Evolutionary conservation across 179 eudicot genomes (phyloP), one percentile per base, ranked within the genome.

Genomic region (Silene vulgaris): DNA sequence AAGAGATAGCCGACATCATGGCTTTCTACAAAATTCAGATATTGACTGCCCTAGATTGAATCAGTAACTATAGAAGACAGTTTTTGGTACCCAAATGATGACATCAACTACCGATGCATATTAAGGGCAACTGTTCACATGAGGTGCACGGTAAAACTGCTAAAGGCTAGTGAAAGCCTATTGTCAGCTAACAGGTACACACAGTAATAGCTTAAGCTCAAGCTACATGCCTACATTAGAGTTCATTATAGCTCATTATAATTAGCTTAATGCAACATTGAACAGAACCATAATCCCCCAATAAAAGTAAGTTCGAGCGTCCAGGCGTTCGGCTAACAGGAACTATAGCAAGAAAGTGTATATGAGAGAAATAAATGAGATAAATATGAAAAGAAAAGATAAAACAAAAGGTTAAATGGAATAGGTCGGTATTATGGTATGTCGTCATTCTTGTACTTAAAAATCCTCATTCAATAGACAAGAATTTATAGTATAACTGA

Each of bases 1-100:
- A 59, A 76, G 54, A 43, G 62, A 43, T 6, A 68, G 35, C 40
- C 21, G 26, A 29, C 54, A 76, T 45, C 57, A 60, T 63, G 26
- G 61, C 35, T 64, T 23, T 29, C 20, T 17, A 52, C 57, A 28
- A 23, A 66, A 21, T 43, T 62, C 37, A 65, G 56, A 67, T 23
- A 30, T 67, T 21, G 4, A 45, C 13, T 67, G 8, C 13, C 32
- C 32, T 13, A 45, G 28, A 29, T 66, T 65, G 65, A 66, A 30
- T 3, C 5, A 35, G 59, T 4, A 74, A 37, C 12, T 17, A 2
- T 14, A 50, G 21, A 37, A 32, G 9, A 66, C 21, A 23, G 8
- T 0, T 61, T 61, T 30, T 11, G 2, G 48, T 8, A 7, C 67
- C 0, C 11, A 63, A 23, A 26, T 63, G 37, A 67, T 5, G 71